phyloP scores from a whole-genome alignment of 2,329 filamentous ascomycete genomes.

The Emmonsiellopsis sp. region DNA sequence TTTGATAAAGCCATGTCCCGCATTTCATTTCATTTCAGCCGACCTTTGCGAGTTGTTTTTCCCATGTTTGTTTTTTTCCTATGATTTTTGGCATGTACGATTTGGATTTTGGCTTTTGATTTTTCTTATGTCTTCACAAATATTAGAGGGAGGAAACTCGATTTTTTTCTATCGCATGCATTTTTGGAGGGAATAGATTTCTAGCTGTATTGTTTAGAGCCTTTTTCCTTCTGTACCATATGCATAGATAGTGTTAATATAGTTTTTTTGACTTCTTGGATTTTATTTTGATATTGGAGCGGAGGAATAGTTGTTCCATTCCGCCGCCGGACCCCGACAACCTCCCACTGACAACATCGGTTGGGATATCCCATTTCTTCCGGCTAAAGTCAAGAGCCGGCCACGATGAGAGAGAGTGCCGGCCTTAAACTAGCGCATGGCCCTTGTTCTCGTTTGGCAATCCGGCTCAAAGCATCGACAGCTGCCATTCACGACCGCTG shows the following conservation, averaged over 20 bases:
- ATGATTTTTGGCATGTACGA: constrained; percentile 1
- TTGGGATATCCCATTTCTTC: too few relatives aligned
- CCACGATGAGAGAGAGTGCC: too few relatives aligned
- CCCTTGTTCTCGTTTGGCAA: too few relatives aligned
- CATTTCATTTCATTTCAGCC: background rate
- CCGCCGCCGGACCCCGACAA: too few relatives aligned
- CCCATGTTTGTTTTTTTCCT: background rate
- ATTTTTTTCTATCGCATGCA: constrained; percentile 6
- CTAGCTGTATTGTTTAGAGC: background rate
- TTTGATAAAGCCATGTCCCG: background rate
- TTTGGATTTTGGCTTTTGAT: background rate
- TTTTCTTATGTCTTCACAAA: background rate
- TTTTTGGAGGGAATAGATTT: constrained; percentile 9
- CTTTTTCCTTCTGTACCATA: constrained; percentile 2
- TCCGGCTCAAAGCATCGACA: too few relatives aligned
- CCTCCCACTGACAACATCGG: too few relatives aligned
- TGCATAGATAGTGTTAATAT: constrained; percentile 4
- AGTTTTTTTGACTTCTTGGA: background rate
- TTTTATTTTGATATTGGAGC: background rate
- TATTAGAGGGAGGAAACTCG: constrained; percentile 1
- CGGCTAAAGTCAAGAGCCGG: too few relatives aligned
- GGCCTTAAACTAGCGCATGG: too few relatives aligned
- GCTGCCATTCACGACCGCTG: too few relatives aligned
- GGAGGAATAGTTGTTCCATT: too few relatives aligned
- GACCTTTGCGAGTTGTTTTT: background rate